Conservation (phyloP, 2,329 filamentous ascomycete genomes). For the Alternaria conjuncta region DNA sequence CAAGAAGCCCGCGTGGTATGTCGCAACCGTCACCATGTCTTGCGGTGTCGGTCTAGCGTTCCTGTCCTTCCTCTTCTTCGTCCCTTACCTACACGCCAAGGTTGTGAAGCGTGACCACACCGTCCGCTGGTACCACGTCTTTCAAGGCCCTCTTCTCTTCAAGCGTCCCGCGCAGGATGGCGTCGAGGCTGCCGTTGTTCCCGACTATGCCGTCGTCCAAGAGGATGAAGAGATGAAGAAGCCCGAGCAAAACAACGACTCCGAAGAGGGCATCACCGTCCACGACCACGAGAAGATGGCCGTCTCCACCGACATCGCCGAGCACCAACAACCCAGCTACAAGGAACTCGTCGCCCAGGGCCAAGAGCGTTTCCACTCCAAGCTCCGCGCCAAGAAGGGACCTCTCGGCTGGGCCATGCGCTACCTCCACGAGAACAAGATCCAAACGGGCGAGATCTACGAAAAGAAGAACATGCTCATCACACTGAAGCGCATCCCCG, state of each 20-base stretch:
- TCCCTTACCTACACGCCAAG: slow-evolving; percentile 71
- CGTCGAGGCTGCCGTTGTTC: slow-evolving; percentile 64
- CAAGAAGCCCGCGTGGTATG: slow-evolving; percentile 72
- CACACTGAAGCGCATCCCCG: slow-evolving; percentile 70
- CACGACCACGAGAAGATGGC: slow-evolving; percentile 44
- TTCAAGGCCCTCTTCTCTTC: slow-evolving; percentile 65
- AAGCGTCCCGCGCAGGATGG: slow-evolving; percentile 63
- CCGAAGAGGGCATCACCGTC: slow-evolving; percentile 39
- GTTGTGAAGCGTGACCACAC: slow-evolving; percentile 72
- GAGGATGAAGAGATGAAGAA: slow-evolving; percentile 57
- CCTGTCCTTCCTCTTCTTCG: slow-evolving; percentile 72
- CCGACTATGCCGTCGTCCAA: slow-evolving; percentile 80
- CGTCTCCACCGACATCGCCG: slow-evolving; percentile 53
- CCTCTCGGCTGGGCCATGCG: slow-evolving; percentile 87
- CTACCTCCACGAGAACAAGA: slow-evolving; percentile 73
- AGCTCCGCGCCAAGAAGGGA: slow-evolving; percentile 67
- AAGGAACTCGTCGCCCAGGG: slow-evolving; percentile 66
- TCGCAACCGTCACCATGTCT: slow-evolving; percentile 71
- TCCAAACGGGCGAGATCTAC: slow-evolving; percentile 75
- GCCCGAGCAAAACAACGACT: slow-evolving; percentile 33
- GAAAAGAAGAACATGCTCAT: slow-evolving; percentile 73
- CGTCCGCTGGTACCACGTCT: slow-evolving; percentile 68
- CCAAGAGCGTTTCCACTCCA: slow-evolving; percentile 65
- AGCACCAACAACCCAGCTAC: slow-evolving; percentile 64
- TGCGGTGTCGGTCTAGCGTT: slow-evolving; percentile 65